phyloP scores from a whole-genome alignment of 192 early-diverging fungal genomes.

The Gryganskiella cystojenkinii region DNA sequence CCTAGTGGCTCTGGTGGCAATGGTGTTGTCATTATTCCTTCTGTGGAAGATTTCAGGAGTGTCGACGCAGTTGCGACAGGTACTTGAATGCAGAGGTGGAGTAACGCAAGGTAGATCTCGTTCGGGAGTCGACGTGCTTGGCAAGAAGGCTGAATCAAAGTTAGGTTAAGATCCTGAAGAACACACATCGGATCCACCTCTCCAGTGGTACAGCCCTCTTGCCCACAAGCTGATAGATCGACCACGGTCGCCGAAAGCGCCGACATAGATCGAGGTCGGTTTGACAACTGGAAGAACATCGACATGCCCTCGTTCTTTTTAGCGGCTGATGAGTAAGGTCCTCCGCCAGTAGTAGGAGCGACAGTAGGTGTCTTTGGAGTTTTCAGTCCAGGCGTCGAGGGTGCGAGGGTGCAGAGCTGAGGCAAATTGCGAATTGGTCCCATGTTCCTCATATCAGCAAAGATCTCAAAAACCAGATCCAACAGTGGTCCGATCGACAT shows the following conservation, averaged over 20 bases:
- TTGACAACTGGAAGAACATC: conserved; percentile 24
- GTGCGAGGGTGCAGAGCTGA: background rate
- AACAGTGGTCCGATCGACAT: conserved; percentile 25
- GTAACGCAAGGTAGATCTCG: conserved; percentile 36
- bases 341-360: too few species aligned
- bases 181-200: background rate
- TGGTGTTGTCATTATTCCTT: too few species aligned
- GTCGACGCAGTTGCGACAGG: conserved; percentile 1
- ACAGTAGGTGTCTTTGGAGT: background rate
- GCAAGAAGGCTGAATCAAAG: background rate
- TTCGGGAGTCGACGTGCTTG: conserved; percentile 25
- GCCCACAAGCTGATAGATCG: conserved; percentile 10
- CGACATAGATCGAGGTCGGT: background rate
- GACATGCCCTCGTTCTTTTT: conserved; percentile 6
- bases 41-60: too few species aligned
- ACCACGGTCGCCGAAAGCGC: background rate
- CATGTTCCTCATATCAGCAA: conserved; percentile 34
- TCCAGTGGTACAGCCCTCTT: background rate
- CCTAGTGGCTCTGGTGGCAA: too few species aligned
- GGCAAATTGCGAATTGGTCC: conserved; percentile 26
- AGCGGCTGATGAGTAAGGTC: too few species aligned
- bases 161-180: conserved; percentile 32
- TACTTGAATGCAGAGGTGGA: conserved; percentile 33
- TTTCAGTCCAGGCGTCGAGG: background rate
- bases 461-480: conserved; percentile 37